Evolutionary conservation across 1,284 basidiomycete genomes (phyloP), one percentile per base, ranked within the genome.

Genomic region (Leccinum subspadiceum): DNA sequence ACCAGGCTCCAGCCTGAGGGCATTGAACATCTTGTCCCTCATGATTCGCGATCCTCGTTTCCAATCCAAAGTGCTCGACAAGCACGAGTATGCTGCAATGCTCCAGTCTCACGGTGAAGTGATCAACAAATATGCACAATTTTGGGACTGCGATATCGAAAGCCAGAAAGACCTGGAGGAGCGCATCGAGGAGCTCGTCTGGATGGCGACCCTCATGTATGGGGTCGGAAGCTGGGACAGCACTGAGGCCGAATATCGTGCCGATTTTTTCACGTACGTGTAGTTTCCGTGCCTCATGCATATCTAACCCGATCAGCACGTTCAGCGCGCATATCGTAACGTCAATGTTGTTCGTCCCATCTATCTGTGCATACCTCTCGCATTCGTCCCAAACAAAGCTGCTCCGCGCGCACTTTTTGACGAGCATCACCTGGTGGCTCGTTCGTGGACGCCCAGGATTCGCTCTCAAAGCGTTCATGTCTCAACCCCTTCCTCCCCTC

Each of bases 11-110:
- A 64, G 65, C 15, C 60, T 70, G 20, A 75, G 78, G 33, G 76
- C 78, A 0, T 68, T 81, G 55, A 72, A 71, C 7, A 72, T 82
- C 10, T 60, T 79, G 15, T 70, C 73, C 2, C 73, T 74, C 17
- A 71, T 81, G 60, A 68, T 77, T 50, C 68, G 72, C 2, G 77
- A 81, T 46, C 65, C 70, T 17, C 67, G 65, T 20, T 74, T 65
- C 59, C 64, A 58, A 54, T 67, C 66, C 20, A 68, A 58, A 20
- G 59, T 62, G 5, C 64, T 74, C 1, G 73, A 73, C 41, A 72
- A 73, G 52, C 62, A 69, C 37, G 68, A 73, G 52, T 73, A 68
- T 15, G 66, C 68, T 12, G 66, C 65, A 2, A 71, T 75, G 65
- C 69, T 75, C 48, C 62, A 68, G 39, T 70, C 73, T 10, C 67